These are phyloP conservation scores for Cylindrotheca fusiformis DNA, from an alignment of 108 stramenopile species.

Conservation along the genomic window DNA sequence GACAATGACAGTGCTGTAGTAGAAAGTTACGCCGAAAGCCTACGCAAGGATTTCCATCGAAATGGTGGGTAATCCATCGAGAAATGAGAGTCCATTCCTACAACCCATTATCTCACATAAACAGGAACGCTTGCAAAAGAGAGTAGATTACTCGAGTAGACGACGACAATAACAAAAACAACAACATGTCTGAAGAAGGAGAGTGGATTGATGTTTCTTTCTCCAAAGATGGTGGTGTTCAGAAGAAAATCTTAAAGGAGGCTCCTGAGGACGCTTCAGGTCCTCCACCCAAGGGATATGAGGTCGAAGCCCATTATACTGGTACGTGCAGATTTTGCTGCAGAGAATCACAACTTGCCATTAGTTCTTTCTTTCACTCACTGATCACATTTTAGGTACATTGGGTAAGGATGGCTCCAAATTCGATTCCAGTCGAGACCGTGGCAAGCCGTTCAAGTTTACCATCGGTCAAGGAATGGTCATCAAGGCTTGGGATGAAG, in stretches of 20 bases:
- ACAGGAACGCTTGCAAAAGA: too few species aligned
- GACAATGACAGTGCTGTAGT: too few species aligned
- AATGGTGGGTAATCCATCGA: too few species aligned
- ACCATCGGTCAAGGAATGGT: slow-evolving; percentile 91
- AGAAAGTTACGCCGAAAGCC: too few species aligned
- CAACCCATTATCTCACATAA: too few species aligned
- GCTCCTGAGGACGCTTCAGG: slow-evolving; percentile 75
- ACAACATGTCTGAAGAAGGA: slow-evolving; percentile 41
- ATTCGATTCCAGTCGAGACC: slow-evolving; percentile 81
- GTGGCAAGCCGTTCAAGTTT: slow-evolving; percentile 94
- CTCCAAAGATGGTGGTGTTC: slow-evolving; percentile 86
- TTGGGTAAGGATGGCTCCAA: slow-evolving; percentile 83
- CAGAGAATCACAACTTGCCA: background rate
- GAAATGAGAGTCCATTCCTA: too few species aligned
- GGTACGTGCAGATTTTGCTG: slow-evolving; percentile 34
- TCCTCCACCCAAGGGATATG: slow-evolving; percentile 66
- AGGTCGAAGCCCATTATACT: slow-evolving; percentile 90
- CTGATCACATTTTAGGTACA: slow-evolving; percentile 58
- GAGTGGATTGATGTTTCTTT: slow-evolving; percentile 73
- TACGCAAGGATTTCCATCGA: too few species aligned
- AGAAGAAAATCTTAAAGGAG: slow-evolving; percentile 75
- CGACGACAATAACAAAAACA: background rate
- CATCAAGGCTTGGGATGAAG: slow-evolving; percentile 97
- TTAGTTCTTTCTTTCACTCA: too few species aligned
- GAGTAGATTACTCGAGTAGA: too few species aligned